phyloP scores from a whole-genome alignment of 2,329 filamentous ascomycete species.

The Venturia nashicola region DNA sequence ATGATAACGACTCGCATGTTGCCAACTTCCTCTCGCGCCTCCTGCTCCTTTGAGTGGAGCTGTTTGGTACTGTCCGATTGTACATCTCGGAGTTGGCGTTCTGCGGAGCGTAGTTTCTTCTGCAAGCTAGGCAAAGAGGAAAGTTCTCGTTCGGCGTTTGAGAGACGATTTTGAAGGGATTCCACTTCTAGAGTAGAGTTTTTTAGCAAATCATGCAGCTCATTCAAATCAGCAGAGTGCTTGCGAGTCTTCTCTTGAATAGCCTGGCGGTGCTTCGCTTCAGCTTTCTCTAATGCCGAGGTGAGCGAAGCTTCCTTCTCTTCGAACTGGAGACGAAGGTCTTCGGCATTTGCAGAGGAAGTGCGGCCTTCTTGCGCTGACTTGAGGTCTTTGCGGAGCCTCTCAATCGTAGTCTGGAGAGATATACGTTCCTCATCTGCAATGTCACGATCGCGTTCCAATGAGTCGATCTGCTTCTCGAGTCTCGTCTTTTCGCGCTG shows the following conservation, averaged over 20 bases:
- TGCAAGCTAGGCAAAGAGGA: slow-evolving; percentile 12
- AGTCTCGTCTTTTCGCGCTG: slow-evolving; percentile 26
- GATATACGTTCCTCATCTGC: slow-evolving; percentile 20
- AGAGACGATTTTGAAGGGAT: slow-evolving; percentile 15
- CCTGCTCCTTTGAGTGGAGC: slow-evolving; percentile 18
- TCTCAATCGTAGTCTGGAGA: slow-evolving; percentile 43
- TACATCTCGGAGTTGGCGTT: slow-evolving; percentile 14
- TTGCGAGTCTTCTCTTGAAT: slow-evolving; percentile 1
- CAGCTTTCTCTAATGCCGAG: background rate
- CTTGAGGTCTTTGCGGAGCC: slow-evolving; percentile 45
- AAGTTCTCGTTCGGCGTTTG: background rate
- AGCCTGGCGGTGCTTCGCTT: background rate
- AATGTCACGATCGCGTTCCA: slow-evolving; percentile 25
- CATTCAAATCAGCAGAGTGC: slow-evolving; percentile 1
- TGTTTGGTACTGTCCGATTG: slow-evolving; percentile 13
- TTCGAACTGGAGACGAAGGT: slow-evolving; percentile 16
- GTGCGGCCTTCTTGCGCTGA: slow-evolving; percentile 23
- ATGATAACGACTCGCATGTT: slow-evolving; percentile 36
- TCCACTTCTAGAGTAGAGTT: slow-evolving; percentile 42
- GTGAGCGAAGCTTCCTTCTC: slow-evolving; percentile 14
- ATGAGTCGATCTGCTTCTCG: slow-evolving; percentile 19
- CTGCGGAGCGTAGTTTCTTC: slow-evolving; percentile 13
- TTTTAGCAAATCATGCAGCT: slow-evolving; percentile 11
- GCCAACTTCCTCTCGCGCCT: slow-evolving; percentile 17
- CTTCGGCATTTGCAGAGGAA: slow-evolving; percentile 1